These are phyloP conservation scores for Serendipita indica DNA, from an alignment of 768 basidiomycete species.

Conservation along the genomic window DNA sequence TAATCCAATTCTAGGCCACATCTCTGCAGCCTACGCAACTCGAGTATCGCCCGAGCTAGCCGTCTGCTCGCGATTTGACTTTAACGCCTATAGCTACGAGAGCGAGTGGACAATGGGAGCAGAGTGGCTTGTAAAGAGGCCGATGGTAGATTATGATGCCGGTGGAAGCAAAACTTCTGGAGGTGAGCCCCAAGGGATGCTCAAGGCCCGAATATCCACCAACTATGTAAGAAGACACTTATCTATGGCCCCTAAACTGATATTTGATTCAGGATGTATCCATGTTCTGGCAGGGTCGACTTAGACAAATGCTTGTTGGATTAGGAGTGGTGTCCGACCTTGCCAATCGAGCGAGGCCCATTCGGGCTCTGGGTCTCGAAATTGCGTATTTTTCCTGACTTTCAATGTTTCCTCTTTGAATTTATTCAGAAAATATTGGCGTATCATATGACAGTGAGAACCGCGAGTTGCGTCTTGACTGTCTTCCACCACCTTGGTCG, in stretches of 20 bases:
- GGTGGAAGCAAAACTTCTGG: too few species aligned
- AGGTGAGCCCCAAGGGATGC: constrained; percentile 43
- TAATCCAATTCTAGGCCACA: constrained; percentile 92
- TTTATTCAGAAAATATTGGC: too few species aligned
- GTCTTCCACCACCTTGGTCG: too few species aligned
- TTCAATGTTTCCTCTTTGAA: too few species aligned
- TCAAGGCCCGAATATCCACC: constrained; percentile 82
- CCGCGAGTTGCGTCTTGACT: background rate
- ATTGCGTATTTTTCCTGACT: constrained; percentile 59
- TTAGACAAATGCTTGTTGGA: constrained; percentile 79
- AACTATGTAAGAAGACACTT: constrained; percentile 47
- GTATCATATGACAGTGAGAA: too few species aligned
- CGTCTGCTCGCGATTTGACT: constrained; percentile 80
- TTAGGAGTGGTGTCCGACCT: constrained; percentile 86
- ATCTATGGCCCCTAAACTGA: background rate
- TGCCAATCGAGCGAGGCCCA: constrained; percentile 68
- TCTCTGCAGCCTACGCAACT: constrained; percentile 83
- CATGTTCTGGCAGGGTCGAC: constrained; percentile 84
- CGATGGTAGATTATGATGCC: constrained; percentile 19
- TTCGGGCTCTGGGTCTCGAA: constrained; percentile 82
- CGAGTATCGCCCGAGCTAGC: constrained; percentile 74
- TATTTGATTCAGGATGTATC: constrained; percentile 52
- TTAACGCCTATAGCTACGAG: constrained; percentile 93
- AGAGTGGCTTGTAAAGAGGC: constrained; percentile 84
- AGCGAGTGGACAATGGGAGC: constrained; percentile 93